Evolutionary conservation across 1,284 basidiomycete species (phyloP).

Genomic region (Puccinia triticina): DNA sequence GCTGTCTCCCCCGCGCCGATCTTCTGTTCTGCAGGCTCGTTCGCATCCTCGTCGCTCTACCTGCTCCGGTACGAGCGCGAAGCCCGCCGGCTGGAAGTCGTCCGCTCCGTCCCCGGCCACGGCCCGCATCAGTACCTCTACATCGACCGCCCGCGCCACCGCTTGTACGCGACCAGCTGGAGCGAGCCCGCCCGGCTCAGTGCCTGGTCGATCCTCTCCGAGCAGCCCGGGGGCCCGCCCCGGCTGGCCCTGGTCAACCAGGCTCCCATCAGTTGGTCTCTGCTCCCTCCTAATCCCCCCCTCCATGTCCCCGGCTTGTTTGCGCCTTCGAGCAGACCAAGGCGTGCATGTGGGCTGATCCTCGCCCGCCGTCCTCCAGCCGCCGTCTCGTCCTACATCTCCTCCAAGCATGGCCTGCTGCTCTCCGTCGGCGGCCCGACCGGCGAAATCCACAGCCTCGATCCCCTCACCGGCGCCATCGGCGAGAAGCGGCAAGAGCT

Average conservation of each 20-base stretch:
- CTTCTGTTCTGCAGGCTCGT: constrained; percentile 24
- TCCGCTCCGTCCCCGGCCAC: neutral
- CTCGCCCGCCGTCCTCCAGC: constrained; percentile 53
- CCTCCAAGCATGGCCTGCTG: constrained; percentile 53
- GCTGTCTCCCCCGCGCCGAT: too few species aligned
- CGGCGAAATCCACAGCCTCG: constrained; percentile 56
- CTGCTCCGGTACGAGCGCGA: constrained; percentile 14
- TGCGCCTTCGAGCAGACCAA: neutral
- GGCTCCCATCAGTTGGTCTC: constrained; percentile 19
- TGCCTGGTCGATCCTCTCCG: constrained; percentile 54
- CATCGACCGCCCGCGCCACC: constrained; percentile 13
- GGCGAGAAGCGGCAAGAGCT: constrained; percentile 54
- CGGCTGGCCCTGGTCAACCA: constrained; percentile 11
- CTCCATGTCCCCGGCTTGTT: neutral
- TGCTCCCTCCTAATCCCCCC: neutral
- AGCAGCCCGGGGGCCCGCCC: neutral
- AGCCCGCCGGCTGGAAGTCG: neutral
- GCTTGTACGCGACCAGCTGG: constrained; percentile 58
- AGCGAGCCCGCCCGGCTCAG: constrained; percentile 51
- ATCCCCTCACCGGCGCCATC: constrained; percentile 54
- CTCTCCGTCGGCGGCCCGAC: constrained; percentile 57
- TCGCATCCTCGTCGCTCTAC: constrained; percentile 29
- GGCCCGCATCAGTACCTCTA: constrained; percentile 37
- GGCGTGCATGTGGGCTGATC: constrained; percentile 41
- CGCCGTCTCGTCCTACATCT: constrained; percentile 54